phyloP scores from a whole-genome alignment of 805 yeast genomes.

The Lachancea meyersii region DNA sequence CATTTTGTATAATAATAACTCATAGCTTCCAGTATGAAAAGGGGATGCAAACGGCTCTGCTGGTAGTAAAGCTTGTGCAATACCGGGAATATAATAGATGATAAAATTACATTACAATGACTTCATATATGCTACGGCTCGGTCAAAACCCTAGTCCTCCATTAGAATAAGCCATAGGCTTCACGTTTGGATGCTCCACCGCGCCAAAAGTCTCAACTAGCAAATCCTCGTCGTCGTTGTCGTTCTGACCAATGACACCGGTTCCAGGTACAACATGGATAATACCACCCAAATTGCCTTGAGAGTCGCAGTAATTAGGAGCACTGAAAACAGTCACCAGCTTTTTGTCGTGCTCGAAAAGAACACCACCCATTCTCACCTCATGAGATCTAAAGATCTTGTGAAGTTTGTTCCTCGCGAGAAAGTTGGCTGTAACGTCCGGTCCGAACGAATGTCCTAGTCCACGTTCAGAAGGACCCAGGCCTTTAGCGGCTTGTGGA shows the following conservation, averaged over 20 bases:
- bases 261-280: constrained; percentile 53
- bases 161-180: constrained; percentile 88
- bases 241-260: constrained; percentile 33
- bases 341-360: constrained; percentile 77
- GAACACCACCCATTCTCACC: constrained; percentile 87
- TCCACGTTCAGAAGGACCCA: constrained; percentile 88
- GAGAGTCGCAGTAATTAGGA: constrained; percentile 92
- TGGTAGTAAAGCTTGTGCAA: background rate
- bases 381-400: constrained; percentile 92
- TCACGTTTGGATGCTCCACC: constrained; percentile 82
- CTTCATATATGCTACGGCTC: constrained; percentile 1
- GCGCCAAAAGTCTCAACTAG: constrained; percentile 63
- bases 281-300: constrained; percentile 86
- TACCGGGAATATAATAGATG: background rate
- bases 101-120: constrained; percentile 1
- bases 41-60: background rate
- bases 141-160: constrained; percentile 37
- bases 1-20: constrained; percentile 11
- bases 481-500: constrained; percentile 74
- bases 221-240: constrained; percentile 44
- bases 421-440: constrained; percentile 77
- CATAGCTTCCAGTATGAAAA: background rate
- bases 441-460: constrained; percentile 96
- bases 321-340: constrained; percentile 95
- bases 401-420: constrained; percentile 61